Percentiles rank a stretch among this genome's conserved stretches.
Conservation (phyloP, 805 yeast species). For the Yarrowia porcina region DNA sequence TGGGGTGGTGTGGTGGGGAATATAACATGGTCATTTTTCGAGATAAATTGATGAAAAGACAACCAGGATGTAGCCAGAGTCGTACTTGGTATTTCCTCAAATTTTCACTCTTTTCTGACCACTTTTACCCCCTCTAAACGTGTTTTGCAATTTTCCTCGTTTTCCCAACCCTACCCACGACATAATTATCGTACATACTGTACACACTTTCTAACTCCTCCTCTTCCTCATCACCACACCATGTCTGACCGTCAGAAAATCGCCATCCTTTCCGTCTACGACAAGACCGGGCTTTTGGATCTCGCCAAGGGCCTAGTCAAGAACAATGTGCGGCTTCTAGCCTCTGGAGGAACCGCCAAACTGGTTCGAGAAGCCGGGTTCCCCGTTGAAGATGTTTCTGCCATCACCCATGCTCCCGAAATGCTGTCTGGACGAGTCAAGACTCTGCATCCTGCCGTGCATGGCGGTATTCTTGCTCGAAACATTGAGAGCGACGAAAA, state of each 20-base stretch:
- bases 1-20: no score
- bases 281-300: conserved; percentile 93
- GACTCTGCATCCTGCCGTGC: conserved; percentile 98
- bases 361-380: conserved; percentile 96
- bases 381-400: conserved; percentile 92
- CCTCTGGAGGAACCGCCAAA: conserved; percentile 96
- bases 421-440: conserved; percentile 98
- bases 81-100: no score
- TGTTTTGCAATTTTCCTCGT: no score
- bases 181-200: no score
- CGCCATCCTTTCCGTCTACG: conserved; percentile 94
- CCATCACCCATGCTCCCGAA: conserved; percentile 97
- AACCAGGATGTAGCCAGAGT: no score
- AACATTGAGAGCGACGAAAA: conserved; percentile 85
- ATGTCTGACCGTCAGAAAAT: conserved; percentile 50
- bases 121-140: no score
- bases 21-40: no score
- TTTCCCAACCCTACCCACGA: no score
- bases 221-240: not conserved
- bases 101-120: no score
- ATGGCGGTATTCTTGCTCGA: conserved; percentile 90
- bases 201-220: no score
- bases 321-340: conserved; percentile 85
- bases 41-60: no score
- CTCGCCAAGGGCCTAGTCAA: conserved; percentile 91